These are phyloP conservation scores for Exserohilum rostratum DNA, from an alignment of 2,329 filamentous ascomycete species.

Conservation along the genomic window DNA sequence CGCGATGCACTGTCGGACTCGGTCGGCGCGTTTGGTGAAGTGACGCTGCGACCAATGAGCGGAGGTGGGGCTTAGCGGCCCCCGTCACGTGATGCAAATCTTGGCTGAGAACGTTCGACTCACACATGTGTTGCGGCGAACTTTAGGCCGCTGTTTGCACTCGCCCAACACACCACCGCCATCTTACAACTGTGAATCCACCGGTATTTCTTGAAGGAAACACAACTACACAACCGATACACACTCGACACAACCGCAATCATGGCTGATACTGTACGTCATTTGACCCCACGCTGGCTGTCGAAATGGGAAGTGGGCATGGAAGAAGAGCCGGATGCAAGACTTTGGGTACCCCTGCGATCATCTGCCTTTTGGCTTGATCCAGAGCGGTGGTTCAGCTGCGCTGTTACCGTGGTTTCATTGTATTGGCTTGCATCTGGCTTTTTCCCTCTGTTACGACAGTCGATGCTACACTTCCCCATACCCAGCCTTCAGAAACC, in stretches of 20 bases:
- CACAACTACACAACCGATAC: constrained; percentile 4
- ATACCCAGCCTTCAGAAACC: background rate
- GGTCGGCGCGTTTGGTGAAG: constrained; percentile 23
- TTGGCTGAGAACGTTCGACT: constrained; percentile 25
- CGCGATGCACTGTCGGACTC: constrained; percentile 1
- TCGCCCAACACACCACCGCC: background rate
- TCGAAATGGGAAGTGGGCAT: constrained; percentile 26
- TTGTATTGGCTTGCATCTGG: background rate
- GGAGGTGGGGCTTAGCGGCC: constrained; percentile 29
- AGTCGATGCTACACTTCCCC: background rate
- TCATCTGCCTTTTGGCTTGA: background rate
- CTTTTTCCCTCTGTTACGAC: background rate
- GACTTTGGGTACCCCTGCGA: background rate
- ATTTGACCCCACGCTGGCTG: constrained; percentile 31
- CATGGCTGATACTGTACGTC: constrained; percentile 58
- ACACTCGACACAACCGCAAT: constrained; percentile 48
- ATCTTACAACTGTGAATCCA: background rate
- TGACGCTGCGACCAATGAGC: constrained; percentile 33
- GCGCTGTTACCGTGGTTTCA: background rate
- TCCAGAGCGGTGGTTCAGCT: background rate
- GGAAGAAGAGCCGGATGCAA: constrained; percentile 3
- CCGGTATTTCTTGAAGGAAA: background rate
- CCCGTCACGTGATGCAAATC: constrained; percentile 24
- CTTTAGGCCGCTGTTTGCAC: constrained; percentile 3
- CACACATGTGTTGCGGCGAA: constrained; percentile 23